A percentile compares a stretch with the other conserved stretches of the same genome.
These are phyloP conservation scores for Tripterygium wilfordii DNA, from an alignment of 177 flowering plant species.

Conservation along the genomic window DNA sequence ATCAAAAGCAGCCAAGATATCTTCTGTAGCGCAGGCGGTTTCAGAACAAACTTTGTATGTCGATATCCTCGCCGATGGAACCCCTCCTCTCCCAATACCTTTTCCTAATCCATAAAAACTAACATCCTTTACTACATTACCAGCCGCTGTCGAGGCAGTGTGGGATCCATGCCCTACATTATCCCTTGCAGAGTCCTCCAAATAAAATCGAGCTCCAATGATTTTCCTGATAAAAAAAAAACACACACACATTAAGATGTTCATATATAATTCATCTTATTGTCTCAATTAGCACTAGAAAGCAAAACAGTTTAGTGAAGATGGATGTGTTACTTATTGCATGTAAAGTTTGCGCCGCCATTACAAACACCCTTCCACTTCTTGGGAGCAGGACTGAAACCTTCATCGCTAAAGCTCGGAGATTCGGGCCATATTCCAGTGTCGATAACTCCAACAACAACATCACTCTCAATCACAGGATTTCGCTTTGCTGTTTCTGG, in stretches of 20 bases:
- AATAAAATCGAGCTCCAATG: conserved; percentile 26
- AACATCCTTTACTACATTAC: conserved; percentile 14
- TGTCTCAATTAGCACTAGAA: too few relatives aligned
- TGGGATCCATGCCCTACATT: conserved; percentile 29
- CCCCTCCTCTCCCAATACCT: conserved; percentile 36
- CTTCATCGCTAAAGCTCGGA: conserved; percentile 31
- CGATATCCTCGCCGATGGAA: conserved; percentile 35
- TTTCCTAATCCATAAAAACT: conserved; percentile 22
- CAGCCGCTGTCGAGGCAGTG: conserved; percentile 28
- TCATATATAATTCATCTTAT: too few relatives aligned
- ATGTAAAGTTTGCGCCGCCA: conserved; percentile 37
- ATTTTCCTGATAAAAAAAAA: conserved; percentile 20
- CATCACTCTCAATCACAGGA: conserved; percentile 18
- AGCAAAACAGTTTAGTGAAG: too few relatives aligned
- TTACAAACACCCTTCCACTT: conserved; percentile 44
- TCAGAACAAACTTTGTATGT: conserved; percentile 22
- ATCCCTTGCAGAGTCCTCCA: conserved; percentile 16
- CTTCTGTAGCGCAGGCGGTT: neutral
- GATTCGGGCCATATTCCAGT: conserved; percentile 43
- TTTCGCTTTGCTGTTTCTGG: conserved; percentile 1
- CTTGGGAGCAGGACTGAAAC: conserved; percentile 25
- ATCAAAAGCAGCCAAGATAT: conserved; percentile 23
- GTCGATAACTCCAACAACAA: conserved; percentile 29
- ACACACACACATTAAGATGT: too few relatives aligned
- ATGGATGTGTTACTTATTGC: conserved; percentile 31